These are phyloP conservation scores for Microascus cirrosus DNA, from an alignment of 2,329 filamentous ascomycete genomes.

Conservation along the genomic window DNA sequence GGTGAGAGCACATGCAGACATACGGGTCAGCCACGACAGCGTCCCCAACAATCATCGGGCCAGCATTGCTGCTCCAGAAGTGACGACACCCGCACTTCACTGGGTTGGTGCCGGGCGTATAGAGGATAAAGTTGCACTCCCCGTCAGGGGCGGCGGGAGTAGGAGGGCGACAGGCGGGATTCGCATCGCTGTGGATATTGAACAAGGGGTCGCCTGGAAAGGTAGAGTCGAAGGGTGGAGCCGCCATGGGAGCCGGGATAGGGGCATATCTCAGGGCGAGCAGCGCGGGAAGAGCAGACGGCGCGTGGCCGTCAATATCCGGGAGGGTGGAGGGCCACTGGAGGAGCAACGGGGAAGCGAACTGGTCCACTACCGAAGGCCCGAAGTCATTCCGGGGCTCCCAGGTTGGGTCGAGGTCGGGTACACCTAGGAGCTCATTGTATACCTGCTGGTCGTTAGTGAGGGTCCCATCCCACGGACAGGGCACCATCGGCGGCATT, in stretches of 20 bases:
- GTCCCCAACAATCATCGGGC: conserved; percentile 14
- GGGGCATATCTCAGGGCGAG: conserved; percentile 2
- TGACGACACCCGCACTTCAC: conserved; percentile 48
- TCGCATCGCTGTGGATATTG: conserved; percentile 41
- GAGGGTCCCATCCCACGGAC: neutral
- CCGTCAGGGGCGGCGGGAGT: conserved; percentile 33
- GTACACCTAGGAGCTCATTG: conserved; percentile 1
- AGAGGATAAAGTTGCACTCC: conserved; percentile 46
- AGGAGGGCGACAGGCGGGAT: conserved; percentile 13
- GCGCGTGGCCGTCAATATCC: neutral
- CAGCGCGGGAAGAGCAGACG: neutral
- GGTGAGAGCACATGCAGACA: conserved; percentile 51
- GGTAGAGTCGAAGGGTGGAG: conserved; percentile 33
- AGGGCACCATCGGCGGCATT: neutral
- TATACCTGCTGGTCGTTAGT: conserved; percentile 1
- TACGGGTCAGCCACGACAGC: conserved; percentile 27
- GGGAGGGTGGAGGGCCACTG: neutral
- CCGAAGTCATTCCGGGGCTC: neutral
- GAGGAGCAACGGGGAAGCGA: neutral
- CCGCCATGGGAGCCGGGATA: conserved; percentile 33
- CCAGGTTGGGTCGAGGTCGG: conserved; percentile 1
- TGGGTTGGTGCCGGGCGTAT: conserved; percentile 38
- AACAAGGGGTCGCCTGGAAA: conserved; percentile 34
- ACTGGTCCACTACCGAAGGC: neutral
- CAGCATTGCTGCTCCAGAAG: conserved; percentile 38